Evolutionary conservation across 148 eudicot species (phyloP), one percentile per base, ranked within the genome.

Genomic region (Euryodendron excelsum): DNA sequence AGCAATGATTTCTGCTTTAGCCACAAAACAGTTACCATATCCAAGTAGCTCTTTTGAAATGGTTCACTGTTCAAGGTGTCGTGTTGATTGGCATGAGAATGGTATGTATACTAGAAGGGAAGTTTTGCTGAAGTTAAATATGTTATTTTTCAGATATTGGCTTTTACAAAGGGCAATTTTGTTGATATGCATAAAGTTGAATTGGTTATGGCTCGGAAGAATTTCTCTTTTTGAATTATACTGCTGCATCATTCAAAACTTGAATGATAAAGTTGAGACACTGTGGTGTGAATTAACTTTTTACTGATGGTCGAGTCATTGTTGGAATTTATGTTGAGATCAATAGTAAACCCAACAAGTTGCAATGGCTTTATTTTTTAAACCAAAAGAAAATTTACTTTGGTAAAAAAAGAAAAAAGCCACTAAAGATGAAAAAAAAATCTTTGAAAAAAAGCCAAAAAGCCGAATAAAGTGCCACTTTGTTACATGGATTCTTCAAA

Each of bases 21-120:
- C 93, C 56, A 96, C 99, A 34, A 93, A 93, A 79, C 99, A 93
- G 82, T 89, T 93, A 72, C 99, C 98, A 41, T 96, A 91, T 83
- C 98, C 99, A n/a, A 74, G 89, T 64, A 84, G 87, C 72, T 91
- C 99, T 59, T 93, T 93, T 77, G 99, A 96, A 53, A 93, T 91
- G 99, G 94, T 96, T 69, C 98, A 96, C 69, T 96, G 97, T 82
- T 96, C 98, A 50, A 93, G 97, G 83, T 96, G 98, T 59, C 98
- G 98, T 68, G 94, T 96, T 88, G 99, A 96, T 88, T 96, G 88
- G 88, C 97, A 96, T 64, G 93, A 84, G 78, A 93, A 93, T 86
- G 99, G 98, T 93, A 82, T 50, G 88, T 79, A 41, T 23, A 69
- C 53, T 27, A 9, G 48, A 36, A 20, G 17, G 17, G 44, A 67